A percentile compares a stretch with the other conserved stretches of the same genome.
phyloP scores from a whole-genome alignment of 2,329 filamentous ascomycete genomes.

The Tricladium varicosporioides region DNA sequence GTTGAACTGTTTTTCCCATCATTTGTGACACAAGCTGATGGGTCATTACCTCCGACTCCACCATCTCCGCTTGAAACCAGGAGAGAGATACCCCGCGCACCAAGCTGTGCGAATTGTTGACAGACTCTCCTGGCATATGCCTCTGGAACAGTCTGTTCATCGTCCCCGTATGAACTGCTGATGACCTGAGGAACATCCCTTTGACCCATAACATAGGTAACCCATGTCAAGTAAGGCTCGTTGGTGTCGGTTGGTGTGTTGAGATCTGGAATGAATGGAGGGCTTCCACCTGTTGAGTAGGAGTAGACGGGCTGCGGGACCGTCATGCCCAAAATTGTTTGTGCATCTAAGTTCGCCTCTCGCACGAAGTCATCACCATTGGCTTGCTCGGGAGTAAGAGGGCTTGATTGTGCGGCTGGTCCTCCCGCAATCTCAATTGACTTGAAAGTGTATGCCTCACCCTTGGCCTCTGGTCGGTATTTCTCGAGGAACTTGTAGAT shows the following conservation, averaged over 20 bases:
- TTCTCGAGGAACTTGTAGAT: conserved; percentile 15
- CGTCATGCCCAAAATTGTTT: conserved; percentile 52
- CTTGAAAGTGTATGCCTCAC: conserved; percentile 10
- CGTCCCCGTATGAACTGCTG: conserved; percentile 57
- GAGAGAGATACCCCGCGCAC: conserved; percentile 51
- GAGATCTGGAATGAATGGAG: conserved; percentile 49
- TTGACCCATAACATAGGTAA: conserved; percentile 49
- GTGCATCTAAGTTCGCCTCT: conserved; percentile 57
- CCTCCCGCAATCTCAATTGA: conserved; percentile 18
- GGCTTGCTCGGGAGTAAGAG: conserved; percentile 13
- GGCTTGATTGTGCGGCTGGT: conserved; percentile 10
- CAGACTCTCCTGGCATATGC: conserved; percentile 54
- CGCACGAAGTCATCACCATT: conserved; percentile 6
- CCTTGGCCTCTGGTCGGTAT: conserved; percentile 16
- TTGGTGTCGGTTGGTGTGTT: conserved; percentile 51
- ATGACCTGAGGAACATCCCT: conserved; percentile 52
- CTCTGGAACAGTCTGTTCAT: conserved; percentile 53
- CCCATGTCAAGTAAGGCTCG: conserved; percentile 56
- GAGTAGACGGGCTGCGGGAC: conserved; percentile 51
- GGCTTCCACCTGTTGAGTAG: conserved; percentile 53
- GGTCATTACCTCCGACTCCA: conserved; percentile 42
- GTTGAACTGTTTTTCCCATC: conserved; percentile 53
- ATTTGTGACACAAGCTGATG: conserved; percentile 46
- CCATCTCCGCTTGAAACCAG: conserved; percentile 52
- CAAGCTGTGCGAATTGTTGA: conserved; percentile 49